A percentile compares a stretch with the other conserved stretches of the same genome.
Conservation (phyloP, 2,329 filamentous ascomycete species). For the Colletotrichum chlorophyti region DNA sequence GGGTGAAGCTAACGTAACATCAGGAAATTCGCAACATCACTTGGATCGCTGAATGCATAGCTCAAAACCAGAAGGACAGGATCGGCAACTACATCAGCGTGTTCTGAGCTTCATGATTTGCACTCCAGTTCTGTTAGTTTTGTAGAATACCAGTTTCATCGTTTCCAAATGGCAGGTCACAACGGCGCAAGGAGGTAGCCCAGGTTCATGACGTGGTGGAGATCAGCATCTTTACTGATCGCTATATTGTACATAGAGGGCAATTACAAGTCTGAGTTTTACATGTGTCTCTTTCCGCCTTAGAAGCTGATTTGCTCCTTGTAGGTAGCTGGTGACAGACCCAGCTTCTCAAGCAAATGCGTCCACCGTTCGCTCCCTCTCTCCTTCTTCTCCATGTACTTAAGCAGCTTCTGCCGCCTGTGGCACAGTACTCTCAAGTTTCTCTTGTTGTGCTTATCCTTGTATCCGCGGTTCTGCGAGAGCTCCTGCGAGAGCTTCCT, state of each 20-base stretch:
- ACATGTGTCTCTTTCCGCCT: constrained; percentile 39
- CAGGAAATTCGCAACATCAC: constrained; percentile 99
- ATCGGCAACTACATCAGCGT: constrained; percentile 99
- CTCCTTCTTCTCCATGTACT: constrained; percentile 88
- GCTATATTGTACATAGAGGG: constrained; percentile 58
- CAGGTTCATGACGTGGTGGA: constrained; percentile 30
- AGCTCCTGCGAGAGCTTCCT: constrained; percentile 77
- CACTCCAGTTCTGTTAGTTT: constrained; percentile 37
- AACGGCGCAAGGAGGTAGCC: constrained; percentile 40
- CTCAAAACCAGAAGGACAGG: constrained; percentile 98
- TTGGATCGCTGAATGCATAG: constrained; percentile 99
- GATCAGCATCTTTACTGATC: constrained; percentile 31
- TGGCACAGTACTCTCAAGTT: constrained; percentile 88
- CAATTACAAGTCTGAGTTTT: constrained; percentile 49
- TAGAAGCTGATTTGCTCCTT: constrained; percentile 85
- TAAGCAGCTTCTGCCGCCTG: constrained; percentile 84
- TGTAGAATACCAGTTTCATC: constrained; percentile 50
- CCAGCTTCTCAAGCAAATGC: constrained; percentile 82
- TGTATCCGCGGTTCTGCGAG: constrained; percentile 70
- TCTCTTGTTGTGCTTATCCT: constrained; percentile 93
- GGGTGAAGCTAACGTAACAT: constrained; percentile 38
- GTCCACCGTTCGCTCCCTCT: constrained; percentile 90
- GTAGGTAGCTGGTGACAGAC: constrained; percentile 87
- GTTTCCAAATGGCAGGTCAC: constrained; percentile 36
- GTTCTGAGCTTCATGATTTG: constrained; percentile 61